Evolutionary conservation across 2,329 filamentous ascomycete genomes (phyloP).

Genomic region (Colletotrichum musae): DNA sequence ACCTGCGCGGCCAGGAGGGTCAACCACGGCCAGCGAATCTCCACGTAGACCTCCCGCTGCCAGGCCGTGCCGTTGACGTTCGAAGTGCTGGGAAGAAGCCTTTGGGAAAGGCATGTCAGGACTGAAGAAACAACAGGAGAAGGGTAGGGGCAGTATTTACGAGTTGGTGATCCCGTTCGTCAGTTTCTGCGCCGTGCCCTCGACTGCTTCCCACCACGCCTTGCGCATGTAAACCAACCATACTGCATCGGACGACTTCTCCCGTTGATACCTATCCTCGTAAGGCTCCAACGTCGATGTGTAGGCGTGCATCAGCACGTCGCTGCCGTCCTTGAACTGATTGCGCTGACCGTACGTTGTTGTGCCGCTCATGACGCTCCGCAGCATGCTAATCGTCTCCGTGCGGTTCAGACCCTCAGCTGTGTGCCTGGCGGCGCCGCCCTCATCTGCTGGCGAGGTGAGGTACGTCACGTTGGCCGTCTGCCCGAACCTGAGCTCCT

Average conservation of each 20-base stretch:
- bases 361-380: not conserved
- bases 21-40: conserved; percentile 13
- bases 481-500: not conserved
- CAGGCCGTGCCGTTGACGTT: not conserved
- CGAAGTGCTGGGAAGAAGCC: not conserved
- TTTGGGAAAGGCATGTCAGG: not conserved
- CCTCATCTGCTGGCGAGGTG: not conserved
- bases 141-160: not conserved
- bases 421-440: not conserved
- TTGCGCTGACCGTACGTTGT: not conserved
- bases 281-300: not conserved
- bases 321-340: not conserved
- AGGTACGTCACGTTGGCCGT: not conserved
- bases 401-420: not conserved
- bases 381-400: not conserved
- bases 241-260: not conserved
- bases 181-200: not conserved
- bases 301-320: not conserved
- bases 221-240: not conserved
- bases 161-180: not conserved
- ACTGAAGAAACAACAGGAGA: not conserved
- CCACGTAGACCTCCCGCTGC: not conserved
- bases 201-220: not conserved
- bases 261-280: not conserved
- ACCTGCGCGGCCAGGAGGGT: not conserved